phyloP scores from a whole-genome alignment of 345 rosid species.

The Stellera chamaejasme region DNA sequence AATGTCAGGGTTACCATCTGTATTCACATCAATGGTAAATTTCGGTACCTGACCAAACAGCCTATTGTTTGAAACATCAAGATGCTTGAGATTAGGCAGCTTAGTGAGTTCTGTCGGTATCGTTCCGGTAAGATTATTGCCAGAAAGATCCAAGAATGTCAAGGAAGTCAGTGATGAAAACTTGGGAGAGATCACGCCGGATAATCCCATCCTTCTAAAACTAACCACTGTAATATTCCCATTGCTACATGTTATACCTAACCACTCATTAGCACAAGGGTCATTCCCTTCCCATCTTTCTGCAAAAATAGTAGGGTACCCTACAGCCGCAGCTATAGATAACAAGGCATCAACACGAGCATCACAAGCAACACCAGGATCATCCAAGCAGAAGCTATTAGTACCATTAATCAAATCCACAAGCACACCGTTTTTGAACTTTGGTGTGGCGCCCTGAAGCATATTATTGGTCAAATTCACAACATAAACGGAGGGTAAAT shows the following conservation, averaged over 20 bases:
- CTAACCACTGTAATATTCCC: constrained; percentile 36
- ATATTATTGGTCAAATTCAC: constrained; percentile 43
- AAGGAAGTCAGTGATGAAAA: constrained; percentile 39
- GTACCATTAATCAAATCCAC: constrained; percentile 12
- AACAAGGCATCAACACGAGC: constrained; percentile 25
- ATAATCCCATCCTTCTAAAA: constrained; percentile 38
- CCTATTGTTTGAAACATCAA: constrained; percentile 60
- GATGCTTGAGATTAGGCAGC: constrained; percentile 35
- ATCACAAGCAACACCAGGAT: constrained; percentile 30
- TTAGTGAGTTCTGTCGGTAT: constrained; percentile 54
- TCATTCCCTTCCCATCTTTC: constrained; percentile 35
- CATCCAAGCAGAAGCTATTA: constrained; percentile 31
- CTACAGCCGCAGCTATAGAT: constrained; percentile 21
- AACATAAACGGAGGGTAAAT: constrained; percentile 20
- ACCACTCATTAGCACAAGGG: constrained; percentile 52
- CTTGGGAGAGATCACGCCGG: constrained; percentile 53
- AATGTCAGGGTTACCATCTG: constrained; percentile 40
- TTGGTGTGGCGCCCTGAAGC: constrained; percentile 34
- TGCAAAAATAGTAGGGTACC: constrained; percentile 29
- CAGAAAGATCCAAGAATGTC: constrained; percentile 38
- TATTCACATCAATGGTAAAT: constrained; percentile 35
- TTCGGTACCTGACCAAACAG: constrained; percentile 42
- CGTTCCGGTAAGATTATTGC: constrained; percentile 41
- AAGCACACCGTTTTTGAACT: constrained; percentile 12
- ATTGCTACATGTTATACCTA: constrained; percentile 48